Evolutionary conservation across 768 basidiomycete species (phyloP).

Genomic region (Pisolithus marmoratus): DNA sequence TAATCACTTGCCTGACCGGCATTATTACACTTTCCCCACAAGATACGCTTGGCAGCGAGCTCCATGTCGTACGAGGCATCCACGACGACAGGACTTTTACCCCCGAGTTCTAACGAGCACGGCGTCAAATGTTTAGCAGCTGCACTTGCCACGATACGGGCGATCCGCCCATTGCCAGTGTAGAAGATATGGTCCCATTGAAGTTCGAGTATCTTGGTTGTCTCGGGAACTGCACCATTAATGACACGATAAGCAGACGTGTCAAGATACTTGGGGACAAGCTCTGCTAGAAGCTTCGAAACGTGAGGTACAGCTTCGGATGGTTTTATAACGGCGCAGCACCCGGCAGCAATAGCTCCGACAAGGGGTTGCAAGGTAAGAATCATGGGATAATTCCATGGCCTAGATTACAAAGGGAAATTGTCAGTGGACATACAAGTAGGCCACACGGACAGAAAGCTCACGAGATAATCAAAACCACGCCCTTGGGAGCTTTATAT

Average conservation of each 20-base stretch:
- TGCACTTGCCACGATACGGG: constrained; percentile 18
- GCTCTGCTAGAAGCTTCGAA: constrained; percentile 44
- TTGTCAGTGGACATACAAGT: background rate
- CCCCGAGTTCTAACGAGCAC: constrained; percentile 27
- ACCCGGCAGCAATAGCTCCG: constrained; percentile 74
- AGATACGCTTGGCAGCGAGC: constrained; percentile 55
- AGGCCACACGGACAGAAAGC: constrained; percentile 12
- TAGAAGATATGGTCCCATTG: constrained; percentile 34
- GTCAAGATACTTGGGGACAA: constrained; percentile 55
- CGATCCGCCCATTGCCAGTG: constrained; percentile 30
- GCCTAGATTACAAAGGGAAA: constrained; percentile 29
- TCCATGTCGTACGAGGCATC: constrained; percentile 37
- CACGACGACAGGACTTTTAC: constrained; percentile 44
- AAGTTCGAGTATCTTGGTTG: constrained; percentile 25
- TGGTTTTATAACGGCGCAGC: constrained; percentile 59
- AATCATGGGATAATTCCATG: constrained; percentile 64
- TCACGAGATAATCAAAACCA: constrained; percentile 55
- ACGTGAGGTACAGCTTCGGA: constrained; percentile 51
- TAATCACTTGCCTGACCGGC: constrained; percentile 48
- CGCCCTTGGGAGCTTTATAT: constrained; percentile 54
- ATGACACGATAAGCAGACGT: constrained; percentile 46
- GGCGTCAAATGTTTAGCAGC: constrained; percentile 31
- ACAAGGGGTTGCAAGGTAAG: constrained; percentile 51
- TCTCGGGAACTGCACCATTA: constrained; percentile 40
- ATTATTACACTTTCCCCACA: constrained; percentile 61